Evolutionary conservation across 805 yeast genomes (phyloP), one percentile per base, ranked within the genome.

Genomic region (Sugiyamaella qingdaonensis): DNA sequence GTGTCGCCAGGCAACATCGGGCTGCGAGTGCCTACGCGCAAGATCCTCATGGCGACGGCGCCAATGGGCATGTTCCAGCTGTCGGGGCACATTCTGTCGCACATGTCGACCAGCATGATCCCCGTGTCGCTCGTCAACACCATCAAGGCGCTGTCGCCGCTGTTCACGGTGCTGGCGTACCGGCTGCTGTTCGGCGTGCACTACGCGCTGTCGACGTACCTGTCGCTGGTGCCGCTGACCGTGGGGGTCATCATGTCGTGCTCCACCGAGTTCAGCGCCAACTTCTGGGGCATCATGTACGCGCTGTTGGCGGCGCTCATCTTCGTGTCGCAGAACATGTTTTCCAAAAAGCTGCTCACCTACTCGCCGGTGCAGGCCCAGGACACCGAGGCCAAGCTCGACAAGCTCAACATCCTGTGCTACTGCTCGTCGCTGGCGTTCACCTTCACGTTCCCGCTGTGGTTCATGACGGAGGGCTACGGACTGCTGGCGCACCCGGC

Each of bases 41-140:
- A 57, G 10, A 66, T 70, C 48, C 55, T 69, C 32, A 47, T 50
- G 29, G 55, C 68, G 51, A 88, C 96, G 0, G 79, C 88, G 19
- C 98, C 98, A 16, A 89, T 92, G 96, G 98, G 97, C 7, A 73
- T 84, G 56, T 94, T 92, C 72, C 98, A 92, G 73, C 87, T 92
- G 60, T 74, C 85, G 18, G 99, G 98, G 18, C 98, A 92, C 68
- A 82, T 91, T 57, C 81, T 95, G 11, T 81, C 95, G 7, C 97
- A 91, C 67, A 86, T 87, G 65, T 92, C 98, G n/a, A 90, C 97
- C 1, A 79, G 91, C 1, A 69, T 87, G 56, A 88, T 94, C 49
- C 97, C 97, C 0, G 97, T 94, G n/a, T 87, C 97, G 4, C 72
- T 91, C 58, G 97, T 94, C 18, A 97, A 92, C 68, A 90, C 97